Evolutionary conservation across 2,329 filamentous ascomycete genomes (phyloP).

Genomic region (Neobulgaria alba): DNA sequence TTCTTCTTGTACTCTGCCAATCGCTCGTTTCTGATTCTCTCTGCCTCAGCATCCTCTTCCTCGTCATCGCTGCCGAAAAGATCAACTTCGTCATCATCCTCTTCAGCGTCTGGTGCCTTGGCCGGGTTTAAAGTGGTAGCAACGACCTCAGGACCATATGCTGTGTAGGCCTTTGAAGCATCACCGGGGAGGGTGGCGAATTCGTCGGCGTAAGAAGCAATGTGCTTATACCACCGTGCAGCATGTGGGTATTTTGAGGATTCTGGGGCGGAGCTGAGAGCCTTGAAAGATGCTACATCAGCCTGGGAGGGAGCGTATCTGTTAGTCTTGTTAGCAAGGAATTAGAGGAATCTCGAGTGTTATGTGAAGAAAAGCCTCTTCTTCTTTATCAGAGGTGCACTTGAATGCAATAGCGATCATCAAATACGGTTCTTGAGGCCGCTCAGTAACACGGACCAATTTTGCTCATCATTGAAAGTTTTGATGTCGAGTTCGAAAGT

Average conservation of each 20-base stretch:
- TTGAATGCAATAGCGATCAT: constrained; percentile 66
- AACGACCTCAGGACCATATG: constrained; percentile 78
- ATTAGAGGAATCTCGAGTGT: no score
- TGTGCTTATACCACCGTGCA: constrained; percentile 98
- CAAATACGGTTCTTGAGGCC: constrained; percentile 86
- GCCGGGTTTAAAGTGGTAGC: constrained; percentile 78
- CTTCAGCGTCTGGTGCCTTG: constrained; percentile 65
- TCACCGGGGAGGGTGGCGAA: constrained; percentile 88
- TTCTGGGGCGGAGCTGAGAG: constrained; percentile 65
- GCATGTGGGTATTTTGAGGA: constrained; percentile 86
- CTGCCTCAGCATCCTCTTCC: constrained; percentile 86
- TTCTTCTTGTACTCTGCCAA: constrained; percentile 92
- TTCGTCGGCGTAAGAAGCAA: constrained; percentile 84
- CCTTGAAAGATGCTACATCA: constrained; percentile 94
- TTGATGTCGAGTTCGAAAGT: constrained; percentile 5
- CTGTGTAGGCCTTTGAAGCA: constrained; percentile 76
- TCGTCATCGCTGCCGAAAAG: constrained; percentile 91
- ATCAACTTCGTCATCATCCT: constrained; percentile 81
- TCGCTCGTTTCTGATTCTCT: constrained; percentile 75
- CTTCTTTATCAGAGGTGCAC: constrained; percentile 71
- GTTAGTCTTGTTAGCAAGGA: constrained; percentile 28
- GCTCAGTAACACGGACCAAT: constrained; percentile 96
- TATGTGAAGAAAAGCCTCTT: no score
- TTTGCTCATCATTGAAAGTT: constrained; percentile 62
- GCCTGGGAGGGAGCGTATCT: constrained; percentile 68